These are phyloP conservation scores for Trichophyton verrucosum DNA, from an alignment of 2,329 filamentous ascomycete species.

Conservation along the genomic window DNA sequence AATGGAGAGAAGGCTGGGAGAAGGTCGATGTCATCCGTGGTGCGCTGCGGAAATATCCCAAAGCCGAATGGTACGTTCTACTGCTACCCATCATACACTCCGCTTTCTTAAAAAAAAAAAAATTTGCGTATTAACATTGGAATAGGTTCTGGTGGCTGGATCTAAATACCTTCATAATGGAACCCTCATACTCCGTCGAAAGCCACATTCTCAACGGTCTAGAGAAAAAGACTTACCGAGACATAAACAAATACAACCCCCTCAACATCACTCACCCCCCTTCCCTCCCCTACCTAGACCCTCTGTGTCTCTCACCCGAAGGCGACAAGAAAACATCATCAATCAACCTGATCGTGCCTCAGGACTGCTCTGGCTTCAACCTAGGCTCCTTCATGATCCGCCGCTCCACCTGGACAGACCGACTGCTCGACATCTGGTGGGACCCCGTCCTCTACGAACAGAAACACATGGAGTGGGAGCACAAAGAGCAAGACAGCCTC, in stretches of 20 bases:
- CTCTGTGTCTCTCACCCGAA: slow-evolving; percentile 54
- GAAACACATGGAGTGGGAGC: slow-evolving; percentile 97
- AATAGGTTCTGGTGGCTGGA: slow-evolving; percentile 97
- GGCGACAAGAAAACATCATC: slow-evolving; percentile 69
- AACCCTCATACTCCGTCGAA: slow-evolving; percentile 80
- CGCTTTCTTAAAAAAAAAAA: no score
- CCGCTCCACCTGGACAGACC: slow-evolving; percentile 78
- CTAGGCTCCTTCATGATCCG: slow-evolving; percentile 88
- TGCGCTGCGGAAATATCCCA: slow-evolving; percentile 80
- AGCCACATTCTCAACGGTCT: slow-evolving; percentile 79
- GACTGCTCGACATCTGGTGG: slow-evolving; percentile 93
- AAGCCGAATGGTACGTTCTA: slow-evolving; percentile 75
- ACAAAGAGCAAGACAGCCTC: slow-evolving; percentile 94
- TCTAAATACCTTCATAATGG: slow-evolving; percentile 96
- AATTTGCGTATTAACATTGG: slow-evolving; percentile 9
- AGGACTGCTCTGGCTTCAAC: slow-evolving; percentile 94
- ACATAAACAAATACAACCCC: slow-evolving; percentile 94
- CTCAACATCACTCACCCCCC: slow-evolving; percentile 84
- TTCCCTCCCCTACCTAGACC: slow-evolving; percentile 61
- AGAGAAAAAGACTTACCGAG: slow-evolving; percentile 64
- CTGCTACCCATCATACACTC: no score
- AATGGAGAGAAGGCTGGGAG: slow-evolving; percentile 99
- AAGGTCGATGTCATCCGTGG: slow-evolving; percentile 91
- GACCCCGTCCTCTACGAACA: slow-evolving; percentile 96
- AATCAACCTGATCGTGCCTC: slow-evolving; percentile 76